Evolutionary conservation across 2,329 filamentous ascomycete genomes (phyloP), one percentile per base, ranked within the genome.

Genomic region (Cladophialophora carrionii): DNA sequence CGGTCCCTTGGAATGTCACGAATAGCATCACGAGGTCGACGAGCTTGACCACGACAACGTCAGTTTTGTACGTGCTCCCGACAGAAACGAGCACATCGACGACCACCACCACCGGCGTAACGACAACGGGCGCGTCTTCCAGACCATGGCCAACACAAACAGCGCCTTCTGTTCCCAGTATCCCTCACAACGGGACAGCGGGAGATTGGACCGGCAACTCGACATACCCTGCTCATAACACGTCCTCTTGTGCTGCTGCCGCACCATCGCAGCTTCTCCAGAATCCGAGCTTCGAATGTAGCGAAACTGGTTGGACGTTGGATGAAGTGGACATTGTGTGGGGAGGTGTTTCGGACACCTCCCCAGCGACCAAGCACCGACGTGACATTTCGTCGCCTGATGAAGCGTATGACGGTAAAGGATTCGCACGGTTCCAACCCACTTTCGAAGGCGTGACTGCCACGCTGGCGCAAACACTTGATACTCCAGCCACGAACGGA

Each of bases 291-390:
- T 62, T 62, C 43, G 61, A 62, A 51, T 62, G 61, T 24, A 55
- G 48, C 17, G 22, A 48, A 4, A 57, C 52, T n/a, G 61, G 61
- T 17, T 62, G 61, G 61, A 37, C 24, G 22, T 17, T 62, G 29
- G 52, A 56, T 17, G 61, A 62, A 32, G 61, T 56, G 54, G 61
- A 62, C 22, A 57, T 62, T 22, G 61, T 62, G n/a, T 62, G 61
- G 61, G 61, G 61, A 51, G 53, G 53, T 49, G 43, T 41, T 14
- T 20, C 41, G 3, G 24, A 22, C 20, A 37, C 61, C 8, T 12
- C 53, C 6, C 31, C 43, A 37, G 8, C 53, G 53, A 1, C 37
- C 9, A 51, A 57, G 29, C 53, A n/a, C 41, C 57, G 20, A 37
- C 61, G 61, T 4, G 61, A 62, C 48, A 62, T 57, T 20, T 14